Evolutionary conservation across 202 grass and related monocot genomes (phyloP).

Genomic region (Carex arenaria): DNA sequence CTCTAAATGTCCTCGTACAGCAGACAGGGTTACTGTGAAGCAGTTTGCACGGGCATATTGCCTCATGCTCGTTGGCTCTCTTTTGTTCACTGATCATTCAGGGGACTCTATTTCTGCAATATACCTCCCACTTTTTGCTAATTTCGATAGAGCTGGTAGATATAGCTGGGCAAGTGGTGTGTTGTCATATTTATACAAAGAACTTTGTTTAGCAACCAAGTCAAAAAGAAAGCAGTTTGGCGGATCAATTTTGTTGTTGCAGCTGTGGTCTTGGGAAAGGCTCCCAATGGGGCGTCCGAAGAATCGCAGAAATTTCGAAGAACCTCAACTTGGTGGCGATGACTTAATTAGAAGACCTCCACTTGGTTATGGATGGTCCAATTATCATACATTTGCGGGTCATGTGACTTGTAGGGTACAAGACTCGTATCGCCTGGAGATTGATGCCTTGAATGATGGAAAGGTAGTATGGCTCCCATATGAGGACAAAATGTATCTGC

Average conservation of each 20-base stretch:
- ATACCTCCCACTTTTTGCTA: not conserved
- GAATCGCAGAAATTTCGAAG: slow-evolving; percentile 3
- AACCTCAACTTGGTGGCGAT: slow-evolving; percentile 12
- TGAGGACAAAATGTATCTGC: slow-evolving; percentile 21
- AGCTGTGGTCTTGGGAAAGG: slow-evolving; percentile 4
- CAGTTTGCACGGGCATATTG: not conserved
- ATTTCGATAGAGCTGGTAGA: not conserved
- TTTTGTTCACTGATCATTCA: not conserved
- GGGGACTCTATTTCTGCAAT: not conserved
- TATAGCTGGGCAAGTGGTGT: slow-evolving; percentile 5
- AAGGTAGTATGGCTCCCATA: slow-evolving; percentile 55
- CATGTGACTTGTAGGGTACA: slow-evolving; percentile 37
- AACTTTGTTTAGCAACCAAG: not conserved
- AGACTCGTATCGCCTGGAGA: slow-evolving; percentile 49
- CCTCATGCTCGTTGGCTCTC: not conserved
- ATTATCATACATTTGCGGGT: slow-evolving; percentile 27
- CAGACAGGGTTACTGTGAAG: not conserved
- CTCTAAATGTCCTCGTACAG: too few species aligned
- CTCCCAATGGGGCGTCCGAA: slow-evolving; percentile 40
- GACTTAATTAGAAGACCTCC: slow-evolving; percentile 11
- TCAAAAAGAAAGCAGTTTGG: not conserved
- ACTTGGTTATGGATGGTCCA: slow-evolving; percentile 44
- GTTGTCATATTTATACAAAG: not conserved
- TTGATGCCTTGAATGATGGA: slow-evolving; percentile 42
- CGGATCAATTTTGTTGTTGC: not conserved